Conservation (phyloP, 2,329 filamentous ascomycete genomes). For the Cladophialophora bantiana region DNA sequence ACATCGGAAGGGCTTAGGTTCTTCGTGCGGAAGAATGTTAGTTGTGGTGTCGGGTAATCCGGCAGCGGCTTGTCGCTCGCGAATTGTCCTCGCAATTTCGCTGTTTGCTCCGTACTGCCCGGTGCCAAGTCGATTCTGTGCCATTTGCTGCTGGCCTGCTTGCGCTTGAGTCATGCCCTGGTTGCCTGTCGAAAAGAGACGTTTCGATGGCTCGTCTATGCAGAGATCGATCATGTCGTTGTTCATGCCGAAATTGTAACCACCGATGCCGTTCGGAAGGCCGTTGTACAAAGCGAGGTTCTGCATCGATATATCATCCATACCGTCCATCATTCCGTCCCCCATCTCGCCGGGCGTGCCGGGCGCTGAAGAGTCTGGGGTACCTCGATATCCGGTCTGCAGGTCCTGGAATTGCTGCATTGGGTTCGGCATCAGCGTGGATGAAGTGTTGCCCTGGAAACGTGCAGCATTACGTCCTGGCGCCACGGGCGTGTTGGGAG, state of each 20-base stretch:
- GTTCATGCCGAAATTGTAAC: constrained; percentile 54
- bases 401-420: constrained; percentile 65
- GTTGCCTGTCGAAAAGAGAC: constrained; percentile 84
- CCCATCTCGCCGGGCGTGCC: constrained; percentile 77
- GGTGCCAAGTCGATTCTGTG: constrained; percentile 76
- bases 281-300: constrained; percentile 52
- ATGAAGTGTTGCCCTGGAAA: constrained; percentile 91
- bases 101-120: constrained; percentile 79
- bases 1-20: constrained; percentile 97
- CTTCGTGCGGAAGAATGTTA: constrained; percentile 70
- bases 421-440: constrained; percentile 82
- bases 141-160: constrained; percentile 59
- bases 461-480: constrained; percentile 61
- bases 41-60: constrained; percentile 58
- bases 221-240: constrained; percentile 66
- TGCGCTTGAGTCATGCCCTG: constrained; percentile 65
- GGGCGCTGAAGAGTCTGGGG: constrained; percentile 71
- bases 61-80: constrained; percentile 69
- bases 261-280: constrained; percentile 45
- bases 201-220: constrained; percentile 95
- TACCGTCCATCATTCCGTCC: constrained; percentile 70
- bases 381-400: constrained; percentile 56
- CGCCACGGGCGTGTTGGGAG: constrained; percentile 82
- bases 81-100: constrained; percentile 72
- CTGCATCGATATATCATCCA: constrained; percentile 68